phyloP scores from a whole-genome alignment of 192 early-diverging fungal genomes.

The Coemansia biformis region DNA sequence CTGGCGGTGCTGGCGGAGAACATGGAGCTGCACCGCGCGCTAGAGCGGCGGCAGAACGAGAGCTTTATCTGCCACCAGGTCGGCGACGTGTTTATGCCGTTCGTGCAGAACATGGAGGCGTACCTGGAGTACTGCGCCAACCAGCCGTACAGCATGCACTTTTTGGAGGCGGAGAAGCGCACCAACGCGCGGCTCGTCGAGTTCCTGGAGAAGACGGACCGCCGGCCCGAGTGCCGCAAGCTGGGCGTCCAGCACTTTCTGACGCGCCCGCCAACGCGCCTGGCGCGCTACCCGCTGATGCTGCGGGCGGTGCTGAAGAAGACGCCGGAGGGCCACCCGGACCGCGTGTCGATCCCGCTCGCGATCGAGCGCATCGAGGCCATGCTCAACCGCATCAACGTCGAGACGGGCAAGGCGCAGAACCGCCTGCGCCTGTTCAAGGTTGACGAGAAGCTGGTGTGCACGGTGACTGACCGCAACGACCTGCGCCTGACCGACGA shows the following conservation, averaged over 20 bases:
- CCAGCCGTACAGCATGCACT: slow-evolving; percentile 75
- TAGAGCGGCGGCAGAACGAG: slow-evolving; percentile 61
- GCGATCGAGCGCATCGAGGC: slow-evolving; percentile 67
- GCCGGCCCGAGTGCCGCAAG: slow-evolving; percentile 71
- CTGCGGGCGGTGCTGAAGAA: slow-evolving; percentile 76
- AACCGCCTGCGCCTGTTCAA: slow-evolving; percentile 76
- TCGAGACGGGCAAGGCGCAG: slow-evolving; percentile 82
- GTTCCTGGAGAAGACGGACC: slow-evolving; percentile 77
- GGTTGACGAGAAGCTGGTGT: slow-evolving; percentile 64
- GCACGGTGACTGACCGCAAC: slow-evolving; percentile 54
- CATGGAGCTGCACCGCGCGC: slow-evolving; percentile 54
- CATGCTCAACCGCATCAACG: slow-evolving; percentile 74
- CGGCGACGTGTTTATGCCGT: slow-evolving; percentile 77
- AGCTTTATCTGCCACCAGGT: slow-evolving; percentile 71
- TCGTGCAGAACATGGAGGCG: slow-evolving; percentile 65
- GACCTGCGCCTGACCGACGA: slow-evolving; percentile 69
- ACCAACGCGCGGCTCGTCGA: slow-evolving; percentile 60
- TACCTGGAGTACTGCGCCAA: slow-evolving; percentile 85
- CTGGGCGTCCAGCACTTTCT: slow-evolving; percentile 83
- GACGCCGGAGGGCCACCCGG: slow-evolving; percentile 76
- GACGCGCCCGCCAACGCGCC: slow-evolving; percentile 77
- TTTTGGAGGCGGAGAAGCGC: slow-evolving; percentile 74
- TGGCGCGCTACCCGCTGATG: slow-evolving; percentile 82
- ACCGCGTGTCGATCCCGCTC: slow-evolving; percentile 65
- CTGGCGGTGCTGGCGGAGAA: slow-evolving; percentile 60